Base-by-base conservation (phyloP, 805 yeast genomes). In the Myxozyma neotropica region DNA sequence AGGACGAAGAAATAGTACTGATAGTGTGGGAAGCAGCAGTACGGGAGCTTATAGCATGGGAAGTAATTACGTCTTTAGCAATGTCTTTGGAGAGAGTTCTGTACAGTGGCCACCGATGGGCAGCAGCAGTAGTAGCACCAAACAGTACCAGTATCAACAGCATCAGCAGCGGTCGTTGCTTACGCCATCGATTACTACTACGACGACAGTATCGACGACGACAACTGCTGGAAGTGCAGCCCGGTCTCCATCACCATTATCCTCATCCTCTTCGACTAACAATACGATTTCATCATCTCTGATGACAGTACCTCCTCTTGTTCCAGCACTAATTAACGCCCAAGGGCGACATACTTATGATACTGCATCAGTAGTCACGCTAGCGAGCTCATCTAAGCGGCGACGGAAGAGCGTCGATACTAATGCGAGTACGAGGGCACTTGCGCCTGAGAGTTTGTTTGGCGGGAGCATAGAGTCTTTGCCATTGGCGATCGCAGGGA, bases 401-500 rank as follows among this genome's bases (percentile, higher is more conserved):
- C 56, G 66, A 42, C 57, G 66, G 10, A 62, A 53, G 58, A 53
- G 59, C 42, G 47, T 62, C 17, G 66, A 62, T 35, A 62, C 66
- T 36, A 62, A 62, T 33, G 66, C 66, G 21, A 57, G 63, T 50
- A 62, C 66, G 44, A 60, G 64, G 5, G 66, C 66, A 35, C 55
- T 62, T 23, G 66, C 66, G 23, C 66, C 66, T 2, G 64, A 62
- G 38, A 48, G 57, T n/a, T 8, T 62, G 24, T 62, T 58, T 46
- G 66, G 66, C 53, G 61, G 56, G 8, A 61, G 65, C 31, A 40
- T 65, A 10, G 66, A 62, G 45, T 62, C 66, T n/a, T 33, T 62
- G 33, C 65, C 58, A 23, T 42, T 62, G 45, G 55, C 66, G 5
- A 60, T 61, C 4, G 65, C 65, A 3, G 49, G 61, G 27, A 53